Evolutionary conservation across 441 rosid genomes (phyloP).

Genomic region (Pelargonium australe): DNA sequence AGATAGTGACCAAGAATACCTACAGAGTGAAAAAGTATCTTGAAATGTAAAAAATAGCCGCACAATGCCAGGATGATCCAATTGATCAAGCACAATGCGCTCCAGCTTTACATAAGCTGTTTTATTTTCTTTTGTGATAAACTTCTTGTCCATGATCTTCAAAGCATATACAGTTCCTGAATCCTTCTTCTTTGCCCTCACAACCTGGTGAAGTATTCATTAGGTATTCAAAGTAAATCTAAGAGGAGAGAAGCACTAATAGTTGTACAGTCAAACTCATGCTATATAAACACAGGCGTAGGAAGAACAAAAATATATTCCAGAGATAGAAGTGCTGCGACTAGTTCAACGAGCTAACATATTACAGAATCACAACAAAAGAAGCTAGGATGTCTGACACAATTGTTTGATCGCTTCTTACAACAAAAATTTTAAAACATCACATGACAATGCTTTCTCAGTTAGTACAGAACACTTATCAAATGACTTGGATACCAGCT

Average conservation of each 20-base stretch:
- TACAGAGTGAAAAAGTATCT: slow-evolving; percentile 57
- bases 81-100: slow-evolving; percentile 62
- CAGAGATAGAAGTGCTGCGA: neutral
- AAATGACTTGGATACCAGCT: neutral
- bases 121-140: slow-evolving; percentile 98
- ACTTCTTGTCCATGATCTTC: slow-evolving; percentile 98
- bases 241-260: slow-evolving; percentile 1
- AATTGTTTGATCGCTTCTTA: neutral
- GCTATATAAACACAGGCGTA: no score
- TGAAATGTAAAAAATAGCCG: slow-evolving; percentile 58
- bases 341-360: neutral
- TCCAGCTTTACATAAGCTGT: slow-evolving; percentile 94
- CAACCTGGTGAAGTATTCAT: slow-evolving; percentile 49
- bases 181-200: slow-evolving; percentile 92
- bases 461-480: neutral
- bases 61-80: slow-evolving; percentile 71
- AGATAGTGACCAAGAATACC: slow-evolving; percentile 30
- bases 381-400: neutral
- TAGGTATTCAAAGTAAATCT: slow-evolving; percentile 20
- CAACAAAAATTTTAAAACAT: neutral
- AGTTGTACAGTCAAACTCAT: neutral
- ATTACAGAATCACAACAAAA: slow-evolving; percentile 3
- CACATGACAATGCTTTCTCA: neutral
- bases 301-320: neutral
- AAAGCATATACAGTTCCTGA: slow-evolving; percentile 79